Conservation (phyloP, 2,329 filamentous ascomycete species). For the Paecilomyces sp. region DNA sequence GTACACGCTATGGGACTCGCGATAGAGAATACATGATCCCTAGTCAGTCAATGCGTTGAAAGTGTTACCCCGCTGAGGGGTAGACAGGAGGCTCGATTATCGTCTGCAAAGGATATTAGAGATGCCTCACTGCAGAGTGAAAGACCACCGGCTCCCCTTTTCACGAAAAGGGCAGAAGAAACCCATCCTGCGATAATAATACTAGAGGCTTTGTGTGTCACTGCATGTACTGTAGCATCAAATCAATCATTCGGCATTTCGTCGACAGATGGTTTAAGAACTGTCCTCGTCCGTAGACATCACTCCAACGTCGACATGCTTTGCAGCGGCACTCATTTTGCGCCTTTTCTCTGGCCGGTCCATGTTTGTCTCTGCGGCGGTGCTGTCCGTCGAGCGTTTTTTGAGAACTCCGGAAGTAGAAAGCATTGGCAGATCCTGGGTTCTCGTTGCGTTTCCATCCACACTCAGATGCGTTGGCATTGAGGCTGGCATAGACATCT, state of each 20-base stretch:
- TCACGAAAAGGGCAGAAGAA: not conserved
- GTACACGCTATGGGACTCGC: not conserved
- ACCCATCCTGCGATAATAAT: not conserved
- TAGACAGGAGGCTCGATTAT: not conserved
- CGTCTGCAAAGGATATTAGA: not conserved
- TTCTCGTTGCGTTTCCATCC: not conserved
- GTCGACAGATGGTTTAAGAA: not conserved
- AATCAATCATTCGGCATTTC: not conserved
- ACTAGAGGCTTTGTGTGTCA: not conserved
- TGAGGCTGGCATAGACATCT: not conserved
- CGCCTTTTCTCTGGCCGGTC: conserved; percentile 17
- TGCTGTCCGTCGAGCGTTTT: not conserved
- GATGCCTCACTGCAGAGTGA: not conserved
- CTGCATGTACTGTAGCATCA: not conserved
- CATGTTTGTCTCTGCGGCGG: conserved; percentile 2
- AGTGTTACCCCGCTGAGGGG: not conserved
- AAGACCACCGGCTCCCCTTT: not conserved
- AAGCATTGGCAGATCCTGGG: not conserved
- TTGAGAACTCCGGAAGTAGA: not conserved
- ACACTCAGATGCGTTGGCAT: not conserved
- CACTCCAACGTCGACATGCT: conserved; percentile 21
- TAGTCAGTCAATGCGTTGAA: not conserved
- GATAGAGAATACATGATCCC: not conserved
- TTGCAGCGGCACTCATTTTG: conserved; percentile 24
- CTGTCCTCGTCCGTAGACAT: conserved; percentile 14